A percentile compares a stretch with the other conserved stretches of the same genome.
Conservation (phyloP, 2,329 filamentous ascomycete genomes). For the Calonectria hongkongensis region DNA sequence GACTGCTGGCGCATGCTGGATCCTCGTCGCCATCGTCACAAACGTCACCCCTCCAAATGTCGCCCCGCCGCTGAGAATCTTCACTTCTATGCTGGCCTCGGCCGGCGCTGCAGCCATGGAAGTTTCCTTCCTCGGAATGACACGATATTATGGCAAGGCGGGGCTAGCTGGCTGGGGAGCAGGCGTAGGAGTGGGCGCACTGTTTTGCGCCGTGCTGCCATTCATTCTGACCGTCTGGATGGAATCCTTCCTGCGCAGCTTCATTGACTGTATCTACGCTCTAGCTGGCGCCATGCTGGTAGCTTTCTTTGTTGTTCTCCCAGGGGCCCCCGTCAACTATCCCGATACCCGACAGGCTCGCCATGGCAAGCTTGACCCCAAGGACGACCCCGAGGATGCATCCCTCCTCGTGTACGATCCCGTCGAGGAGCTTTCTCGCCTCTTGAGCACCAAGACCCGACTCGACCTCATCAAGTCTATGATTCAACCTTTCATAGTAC, state of each 20-base stretch:
- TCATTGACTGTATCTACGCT: slow-evolving; percentile 54
- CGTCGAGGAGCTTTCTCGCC: slow-evolving; percentile 40
- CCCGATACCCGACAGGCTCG: slow-evolving; percentile 37
- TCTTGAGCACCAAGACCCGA: slow-evolving; percentile 45
- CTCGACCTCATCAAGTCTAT: slow-evolving; percentile 39
- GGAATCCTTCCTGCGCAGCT: slow-evolving; percentile 53
- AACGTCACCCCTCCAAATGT: slow-evolving; percentile 59
- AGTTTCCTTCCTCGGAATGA: slow-evolving; percentile 57
- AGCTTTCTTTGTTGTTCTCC: slow-evolving; percentile 56
- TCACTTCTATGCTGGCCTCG: slow-evolving; percentile 56
- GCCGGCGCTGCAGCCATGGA: slow-evolving; percentile 56
- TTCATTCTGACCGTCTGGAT: slow-evolving; percentile 56
- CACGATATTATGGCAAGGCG: slow-evolving; percentile 55
- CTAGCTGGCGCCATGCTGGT: slow-evolving; percentile 54
- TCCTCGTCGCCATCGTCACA: slow-evolving; percentile 54
- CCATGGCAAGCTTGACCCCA: slow-evolving; percentile 41
- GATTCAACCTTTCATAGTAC: slow-evolving; percentile 53
- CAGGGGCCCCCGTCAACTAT: slow-evolving; percentile 51
- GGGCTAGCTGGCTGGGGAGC: slow-evolving; percentile 61
- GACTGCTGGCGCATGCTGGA: slow-evolving; percentile 54
- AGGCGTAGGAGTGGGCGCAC: slow-evolving; percentile 56
- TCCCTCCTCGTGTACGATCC: slow-evolving; percentile 66
- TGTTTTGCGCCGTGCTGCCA: slow-evolving; percentile 55
- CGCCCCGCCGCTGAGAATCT: slow-evolving; percentile 54
- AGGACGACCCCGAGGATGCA: slow-evolving; percentile 42